phyloP scores from a whole-genome alignment of 306 rosid genomes.

The Ormosia semicastrata region DNA sequence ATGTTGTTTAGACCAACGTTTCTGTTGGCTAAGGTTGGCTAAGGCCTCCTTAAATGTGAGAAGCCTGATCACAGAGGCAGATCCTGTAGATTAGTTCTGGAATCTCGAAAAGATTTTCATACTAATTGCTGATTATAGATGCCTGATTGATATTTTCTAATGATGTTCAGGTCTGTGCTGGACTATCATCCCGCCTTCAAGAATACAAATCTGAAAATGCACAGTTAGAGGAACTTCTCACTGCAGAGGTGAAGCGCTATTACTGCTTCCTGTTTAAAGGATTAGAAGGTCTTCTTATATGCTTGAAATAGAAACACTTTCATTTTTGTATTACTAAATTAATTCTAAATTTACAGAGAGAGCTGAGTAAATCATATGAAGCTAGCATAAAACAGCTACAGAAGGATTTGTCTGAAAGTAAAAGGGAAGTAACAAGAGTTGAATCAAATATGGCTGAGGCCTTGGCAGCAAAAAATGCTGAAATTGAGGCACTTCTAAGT shows the following conservation, averaged over 20 bases:
- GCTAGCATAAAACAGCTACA: slow-evolving; percentile 82
- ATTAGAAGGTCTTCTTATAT: slow-evolving; percentile 11
- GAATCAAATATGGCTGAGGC: slow-evolving; percentile 92
- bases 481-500: slow-evolving; percentile 80
- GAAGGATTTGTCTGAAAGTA: slow-evolving; percentile 70
- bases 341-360: slow-evolving; percentile 65
- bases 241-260: slow-evolving; percentile 68
- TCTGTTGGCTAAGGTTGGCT: slow-evolving; percentile 21
- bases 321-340: neutral
- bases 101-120: slow-evolving; percentile 18
- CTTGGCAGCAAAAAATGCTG: slow-evolving; percentile 89
- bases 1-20: slow-evolving; percentile 13
- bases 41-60: neutral
- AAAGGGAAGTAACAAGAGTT: slow-evolving; percentile 75
- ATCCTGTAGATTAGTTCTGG: slow-evolving; percentile 14
- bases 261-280: slow-evolving; percentile 24
- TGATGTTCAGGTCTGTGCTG: slow-evolving; percentile 87
- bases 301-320: slow-evolving; percentile 18
- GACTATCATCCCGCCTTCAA: slow-evolving; percentile 94
- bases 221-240: slow-evolving; percentile 96
- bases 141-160: slow-evolving; percentile 31
- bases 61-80: slow-evolving; percentile 18
- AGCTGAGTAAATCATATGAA: slow-evolving; percentile 86
- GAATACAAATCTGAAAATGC: slow-evolving; percentile 96
- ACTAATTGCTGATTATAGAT: slow-evolving; percentile 17